Base-by-base conservation (phyloP, 495 filamentous ascomycete genomes). In the Aspergillus ellipticus region DNA sequence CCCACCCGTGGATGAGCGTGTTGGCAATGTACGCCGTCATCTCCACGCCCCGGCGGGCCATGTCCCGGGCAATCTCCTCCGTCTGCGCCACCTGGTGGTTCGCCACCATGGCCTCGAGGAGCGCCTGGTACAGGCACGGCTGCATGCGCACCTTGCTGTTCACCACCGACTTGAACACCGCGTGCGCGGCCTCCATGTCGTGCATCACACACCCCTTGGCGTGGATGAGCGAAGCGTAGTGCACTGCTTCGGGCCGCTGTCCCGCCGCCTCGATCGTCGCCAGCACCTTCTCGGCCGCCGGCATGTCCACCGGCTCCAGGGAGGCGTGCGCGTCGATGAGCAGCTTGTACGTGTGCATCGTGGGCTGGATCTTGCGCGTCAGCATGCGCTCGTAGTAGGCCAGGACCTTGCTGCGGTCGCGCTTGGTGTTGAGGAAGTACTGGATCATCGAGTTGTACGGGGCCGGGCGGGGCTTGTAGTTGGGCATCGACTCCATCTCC, bases 381-480 rank as follows among this genome's bases (percentile, higher is more conserved):
- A 86, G 80, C 94, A 98, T 97, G 59, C 93, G 89, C 63, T 95
- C 88, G 69, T 92, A 97, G 79, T 97, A 98, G 20, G 87, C 82
- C n/a, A 97, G 83, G 11, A 96, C 93, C 80, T 97, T 97, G 71
- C 75, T 70, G 71, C 91, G 89, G 70, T 98, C 95, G 16, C 92
- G 87, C 81, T 97, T 97, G 24, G 95, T 97, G 63, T 87, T 92
- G 55, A 97, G 82, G 84, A 97, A 98, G 79, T 96, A 97, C 71
- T 98, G 94, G 82, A 98, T 98, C 83, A 98, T 85, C 66, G 89
- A 93, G 76, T 98, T 97, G 80, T 98, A 98, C 4, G 94, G 94
- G 9, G 94, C 94, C 3, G 95, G 89, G 6, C 94, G 85, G 39
- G 94, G 90, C 77, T 97, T 96, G 84, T 97, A 98, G 77, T 97